Conservation (phyloP, 805 yeast genomes). For the Peterozyma toletana region DNA sequence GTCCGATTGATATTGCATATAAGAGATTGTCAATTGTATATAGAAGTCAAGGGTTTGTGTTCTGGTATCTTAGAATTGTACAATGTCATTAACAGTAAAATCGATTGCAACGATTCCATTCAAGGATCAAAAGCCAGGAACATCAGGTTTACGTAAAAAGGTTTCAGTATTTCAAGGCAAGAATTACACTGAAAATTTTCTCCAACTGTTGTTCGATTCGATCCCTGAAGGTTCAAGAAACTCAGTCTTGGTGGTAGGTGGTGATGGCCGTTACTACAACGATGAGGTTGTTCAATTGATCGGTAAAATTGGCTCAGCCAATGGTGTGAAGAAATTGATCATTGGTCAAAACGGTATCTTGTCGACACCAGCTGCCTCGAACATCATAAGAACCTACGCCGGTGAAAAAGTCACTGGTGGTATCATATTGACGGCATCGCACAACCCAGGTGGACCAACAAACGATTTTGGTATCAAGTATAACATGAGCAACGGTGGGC, state of each 20-base stretch:
- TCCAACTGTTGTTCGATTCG: conserved; percentile 77
- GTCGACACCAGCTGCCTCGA: conserved; percentile 97
- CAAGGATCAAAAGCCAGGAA: conserved; percentile 94
- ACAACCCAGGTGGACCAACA: conserved; percentile 94
- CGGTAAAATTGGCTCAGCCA: conserved; percentile 80
- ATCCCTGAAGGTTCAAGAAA: conserved; percentile 83
- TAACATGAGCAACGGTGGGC: conserved; percentile 93
- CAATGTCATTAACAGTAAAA: conserved; percentile 12
- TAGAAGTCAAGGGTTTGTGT: too few relatives aligned
- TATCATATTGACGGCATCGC: conserved; percentile 91
- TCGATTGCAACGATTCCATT: conserved; percentile 63
- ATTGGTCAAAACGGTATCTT: conserved; percentile 84
- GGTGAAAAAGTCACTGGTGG: conserved; percentile 75
- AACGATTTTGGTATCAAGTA: conserved; percentile 94
- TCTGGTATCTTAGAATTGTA: neutral
- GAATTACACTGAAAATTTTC: conserved; percentile 87
- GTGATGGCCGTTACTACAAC: conserved; percentile 94
- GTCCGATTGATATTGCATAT: too few relatives aligned
- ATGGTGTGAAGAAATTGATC: conserved; percentile 79
- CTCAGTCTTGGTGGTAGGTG: conserved; percentile 85
- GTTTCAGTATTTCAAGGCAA: conserved; percentile 72
- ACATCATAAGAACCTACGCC: conserved; percentile 65
- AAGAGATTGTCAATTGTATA: too few relatives aligned
- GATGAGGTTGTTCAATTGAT: conserved; percentile 74
- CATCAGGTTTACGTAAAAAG: conserved; percentile 93